Evolutionary conservation across 202 grass and related monocot genomes (phyloP), one percentile per base, ranked within the genome.

Genomic region (Elaeis oleifera): DNA sequence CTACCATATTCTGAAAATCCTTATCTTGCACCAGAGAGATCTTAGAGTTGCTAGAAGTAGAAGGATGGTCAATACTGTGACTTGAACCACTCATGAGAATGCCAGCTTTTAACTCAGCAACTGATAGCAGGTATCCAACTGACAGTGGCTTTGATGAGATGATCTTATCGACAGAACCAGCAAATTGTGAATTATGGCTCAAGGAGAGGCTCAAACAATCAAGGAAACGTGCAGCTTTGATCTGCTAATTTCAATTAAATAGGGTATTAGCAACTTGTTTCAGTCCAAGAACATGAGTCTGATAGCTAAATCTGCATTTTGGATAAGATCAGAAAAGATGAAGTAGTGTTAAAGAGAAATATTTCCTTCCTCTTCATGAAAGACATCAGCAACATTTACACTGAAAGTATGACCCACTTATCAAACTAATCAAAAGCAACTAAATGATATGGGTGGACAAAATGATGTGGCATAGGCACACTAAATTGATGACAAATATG

Each of bases 131-230:
- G 79, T 84, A 91, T 59, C 92, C 88, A 81, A 87, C 62, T 69
- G 92, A 89, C 17, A 97, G 82, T 55, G 92, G 84, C 58, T 91
- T 91, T 56, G 82, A 76, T 51, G 68, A 67, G 64, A 89, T 85
- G 54, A 97, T 64, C 65, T 88, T 97, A 48, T 88, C 79, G 70
- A 97, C 84, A 50, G 92, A 91, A 79, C 92, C 92, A 71, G 81
- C 69, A 78, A 86, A 97, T 39, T 85, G 84, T 50, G 88, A 84
- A 74, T 84, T 83, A 57, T 87, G 88, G 62, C 87, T 86, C 56
- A 97, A 67, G 76, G 76, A 89, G 65, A 86, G 71, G 68, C 74
- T 77, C 53, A 97, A 48, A 83, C 68, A 86, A 69, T 97, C 84
- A 74, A 97, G 85, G 62, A 97, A 76, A 58, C 79, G 77, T 76